Evolutionary conservation across 1,139 yeast genomes (phyloP).

Genomic region (Pichia sp.): DNA sequence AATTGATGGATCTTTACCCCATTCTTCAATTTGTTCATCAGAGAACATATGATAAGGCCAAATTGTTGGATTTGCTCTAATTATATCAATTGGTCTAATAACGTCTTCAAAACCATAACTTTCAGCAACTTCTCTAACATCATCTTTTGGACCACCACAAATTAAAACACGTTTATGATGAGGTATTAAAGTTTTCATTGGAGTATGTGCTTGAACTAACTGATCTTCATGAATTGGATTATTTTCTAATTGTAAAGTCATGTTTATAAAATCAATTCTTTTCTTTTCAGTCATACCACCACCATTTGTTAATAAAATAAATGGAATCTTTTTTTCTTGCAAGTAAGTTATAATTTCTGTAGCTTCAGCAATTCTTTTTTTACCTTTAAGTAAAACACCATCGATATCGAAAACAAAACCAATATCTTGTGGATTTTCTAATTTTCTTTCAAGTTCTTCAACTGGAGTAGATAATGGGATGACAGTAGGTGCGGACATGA

Average conservation of each 20-base stretch:
- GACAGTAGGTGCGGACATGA: slow-evolving; percentile 1
- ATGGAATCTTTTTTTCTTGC: slow-evolving; percentile 59
- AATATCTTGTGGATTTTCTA: slow-evolving; percentile 17
- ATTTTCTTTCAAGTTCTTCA: slow-evolving; percentile 10
- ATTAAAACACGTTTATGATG: slow-evolving; percentile 61
- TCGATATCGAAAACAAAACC: slow-evolving; percentile 49
- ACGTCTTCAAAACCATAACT: slow-evolving; percentile 79
- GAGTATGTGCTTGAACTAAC: slow-evolving; percentile 87
- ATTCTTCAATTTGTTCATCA: slow-evolving; percentile 36
- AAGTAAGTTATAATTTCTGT: slow-evolving; percentile 55
- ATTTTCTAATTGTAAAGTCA: slow-evolving; percentile 38
- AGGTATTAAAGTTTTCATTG: slow-evolving; percentile 58
- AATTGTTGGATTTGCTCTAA: slow-evolving; percentile 50
- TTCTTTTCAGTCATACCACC: slow-evolving; percentile 74
- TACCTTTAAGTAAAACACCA: slow-evolving; percentile 86
- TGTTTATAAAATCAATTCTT: slow-evolving; percentile 54
- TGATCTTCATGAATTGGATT: slow-evolving; percentile 49
- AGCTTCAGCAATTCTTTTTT: slow-evolving; percentile 63
- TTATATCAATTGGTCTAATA: slow-evolving; percentile 68
- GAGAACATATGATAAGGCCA: slow-evolving; percentile 69
- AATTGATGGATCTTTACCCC: slow-evolving; percentile 33
- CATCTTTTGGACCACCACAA: slow-evolving; percentile 76
- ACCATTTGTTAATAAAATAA: slow-evolving; percentile 82
- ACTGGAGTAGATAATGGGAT: slow-evolving; percentile 17
- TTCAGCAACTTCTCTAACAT: slow-evolving; percentile 63